Conservation (phyloP, 805 yeast species). For the Sporopachydermia quercuum region DNA sequence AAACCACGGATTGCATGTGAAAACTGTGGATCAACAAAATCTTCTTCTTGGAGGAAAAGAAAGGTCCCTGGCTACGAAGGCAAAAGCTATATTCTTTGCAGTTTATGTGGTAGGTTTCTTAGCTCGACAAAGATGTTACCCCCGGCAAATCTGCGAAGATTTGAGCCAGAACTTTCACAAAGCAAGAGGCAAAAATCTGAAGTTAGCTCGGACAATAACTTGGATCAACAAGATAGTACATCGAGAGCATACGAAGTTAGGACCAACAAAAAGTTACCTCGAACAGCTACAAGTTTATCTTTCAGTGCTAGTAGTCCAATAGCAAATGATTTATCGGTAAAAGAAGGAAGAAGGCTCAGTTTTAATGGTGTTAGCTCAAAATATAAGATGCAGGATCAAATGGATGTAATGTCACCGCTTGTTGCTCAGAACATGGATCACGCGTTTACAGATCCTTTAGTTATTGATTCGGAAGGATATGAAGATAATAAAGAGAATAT, state of each 20-base stretch:
- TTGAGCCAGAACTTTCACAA: not conserved
- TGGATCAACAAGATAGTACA: not conserved
- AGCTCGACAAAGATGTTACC: not conserved
- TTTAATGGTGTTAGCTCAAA: not conserved
- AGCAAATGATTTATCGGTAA: not conserved
- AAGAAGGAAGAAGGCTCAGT: not conserved
- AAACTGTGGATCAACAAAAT: not conserved
- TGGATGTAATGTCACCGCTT: not conserved
- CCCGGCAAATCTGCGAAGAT: not conserved
- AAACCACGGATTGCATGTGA: not conserved
- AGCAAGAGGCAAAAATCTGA: not conserved
- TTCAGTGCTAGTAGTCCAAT: conserved; percentile 1
- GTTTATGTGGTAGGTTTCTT: not conserved
- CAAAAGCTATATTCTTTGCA: not conserved
- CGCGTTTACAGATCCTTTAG: not conserved
- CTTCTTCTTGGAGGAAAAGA: not conserved
- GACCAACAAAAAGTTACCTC: too few species aligned
- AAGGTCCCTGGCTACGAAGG: not conserved
- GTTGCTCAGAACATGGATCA: too few species aligned
- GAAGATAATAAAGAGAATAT: not conserved
- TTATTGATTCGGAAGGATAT: not conserved
- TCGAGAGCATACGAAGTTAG: too few species aligned
- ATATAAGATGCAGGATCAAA: not conserved
- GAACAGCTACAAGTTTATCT: not conserved
- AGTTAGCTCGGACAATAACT: too few species aligned